These are phyloP conservation scores for Dactylonectria macrodidyma DNA, from an alignment of 2,329 filamentous ascomycete genomes.

Conservation along the genomic window DNA sequence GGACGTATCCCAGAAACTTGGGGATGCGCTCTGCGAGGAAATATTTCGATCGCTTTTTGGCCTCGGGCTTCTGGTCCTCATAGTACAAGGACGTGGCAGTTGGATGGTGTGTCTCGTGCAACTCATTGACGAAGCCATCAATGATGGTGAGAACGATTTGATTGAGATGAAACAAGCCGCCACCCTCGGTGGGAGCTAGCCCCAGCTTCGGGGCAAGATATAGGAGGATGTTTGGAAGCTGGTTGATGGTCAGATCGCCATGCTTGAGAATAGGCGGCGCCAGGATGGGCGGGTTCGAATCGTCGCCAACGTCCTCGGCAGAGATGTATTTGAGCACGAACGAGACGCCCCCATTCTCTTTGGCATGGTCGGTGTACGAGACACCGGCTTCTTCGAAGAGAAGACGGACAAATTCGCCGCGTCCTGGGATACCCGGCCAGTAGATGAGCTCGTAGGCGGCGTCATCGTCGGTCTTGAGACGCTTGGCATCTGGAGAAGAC, in stretches of 20 bases:
- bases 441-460: slow-evolving; percentile 77
- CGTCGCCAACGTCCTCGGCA: slow-evolving; percentile 62
- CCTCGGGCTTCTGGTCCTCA: slow-evolving; percentile 81
- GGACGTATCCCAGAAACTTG: slow-evolving; percentile 81
- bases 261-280: slow-evolving; percentile 78
- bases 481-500: slow-evolving; percentile 46
- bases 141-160: slow-evolving; percentile 77
- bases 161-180: slow-evolving; percentile 71
- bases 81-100: slow-evolving; percentile 73
- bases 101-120: slow-evolving; percentile 84
- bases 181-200: slow-evolving; percentile 62
- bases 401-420: slow-evolving; percentile 82
- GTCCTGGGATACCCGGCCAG: slow-evolving; percentile 80
- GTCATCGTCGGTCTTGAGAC: slow-evolving; percentile 57
- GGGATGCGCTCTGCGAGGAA: slow-evolving; percentile 76
- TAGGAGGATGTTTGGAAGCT: slow-evolving; percentile 80
- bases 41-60: slow-evolving; percentile 68
- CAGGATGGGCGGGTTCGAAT: slow-evolving; percentile 74
- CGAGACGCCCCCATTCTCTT: slow-evolving; percentile 61
- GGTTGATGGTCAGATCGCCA: slow-evolving; percentile 73
- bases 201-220: slow-evolving; percentile 77
- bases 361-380: slow-evolving; percentile 72
- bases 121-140: slow-evolving; percentile 79
- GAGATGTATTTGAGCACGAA: slow-evolving; percentile 65
- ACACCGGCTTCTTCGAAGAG: slow-evolving; percentile 78